These are phyloP conservation scores for Colletotrichum tropicicola DNA, from an alignment of 2,329 filamentous ascomycete species.

Conservation along the genomic window DNA sequence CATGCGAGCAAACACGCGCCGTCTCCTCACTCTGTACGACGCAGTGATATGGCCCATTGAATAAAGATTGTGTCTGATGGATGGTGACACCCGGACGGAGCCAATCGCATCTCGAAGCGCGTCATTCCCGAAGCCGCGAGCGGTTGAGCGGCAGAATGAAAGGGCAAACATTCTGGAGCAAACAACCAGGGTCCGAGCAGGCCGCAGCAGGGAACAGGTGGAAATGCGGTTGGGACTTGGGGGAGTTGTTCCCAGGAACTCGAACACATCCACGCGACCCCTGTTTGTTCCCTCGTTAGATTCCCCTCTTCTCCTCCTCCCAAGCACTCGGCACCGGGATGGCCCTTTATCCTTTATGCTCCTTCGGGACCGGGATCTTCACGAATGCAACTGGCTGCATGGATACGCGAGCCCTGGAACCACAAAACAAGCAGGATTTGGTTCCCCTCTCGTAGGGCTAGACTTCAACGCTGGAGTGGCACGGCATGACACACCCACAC, in stretches of 20 bases:
- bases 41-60: neutral
- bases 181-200: neutral
- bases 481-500: no score
- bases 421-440: no score
- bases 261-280: no score
- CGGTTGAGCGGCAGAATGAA: constrained; percentile 1
- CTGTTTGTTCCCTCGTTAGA: constrained; percentile 1
- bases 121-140: neutral
- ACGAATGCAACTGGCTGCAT: neutral
- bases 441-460: no score
- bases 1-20: no score
- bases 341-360: neutral
- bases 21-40: no score
- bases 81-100: neutral
- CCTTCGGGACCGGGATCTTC: constrained; percentile 1
- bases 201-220: neutral
- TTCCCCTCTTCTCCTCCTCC: neutral
- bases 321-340: neutral
- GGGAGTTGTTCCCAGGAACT: no score
- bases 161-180: neutral
- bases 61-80: neutral
- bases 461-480: no score
- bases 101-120: neutral
- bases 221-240: no score
- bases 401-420: no score